Evolutionary conservation across 1,139 yeast genomes (phyloP).

Genomic region (Taiozyma sp.): DNA sequence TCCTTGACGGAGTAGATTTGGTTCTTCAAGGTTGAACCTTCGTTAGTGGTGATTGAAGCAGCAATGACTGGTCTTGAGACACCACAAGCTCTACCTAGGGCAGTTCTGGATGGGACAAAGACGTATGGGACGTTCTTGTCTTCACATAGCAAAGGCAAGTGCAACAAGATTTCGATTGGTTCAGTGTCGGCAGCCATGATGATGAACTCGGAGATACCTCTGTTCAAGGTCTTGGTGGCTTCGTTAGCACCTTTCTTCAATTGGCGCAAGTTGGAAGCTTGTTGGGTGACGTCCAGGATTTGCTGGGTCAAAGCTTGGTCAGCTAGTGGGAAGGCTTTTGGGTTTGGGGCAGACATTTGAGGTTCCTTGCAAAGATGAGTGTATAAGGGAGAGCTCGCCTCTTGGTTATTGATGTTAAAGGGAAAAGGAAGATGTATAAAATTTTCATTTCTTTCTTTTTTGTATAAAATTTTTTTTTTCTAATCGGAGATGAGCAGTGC

Average conservation of each 20-base stretch:
- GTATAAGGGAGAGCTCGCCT: constrained; percentile 24
- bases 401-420: constrained; percentile 2
- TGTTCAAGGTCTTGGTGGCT: constrained; percentile 98
- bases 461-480: not conserved
- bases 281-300: constrained; percentile 96
- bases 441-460: not conserved
- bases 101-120: constrained; percentile 97
- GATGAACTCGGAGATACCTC: constrained; percentile 99
- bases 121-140: constrained; percentile 99
- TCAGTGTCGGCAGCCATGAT: constrained; percentile 99
- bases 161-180: constrained; percentile 97
- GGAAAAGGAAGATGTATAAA: not conserved
- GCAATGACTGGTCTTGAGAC: constrained; percentile 99
- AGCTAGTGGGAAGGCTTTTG: constrained; percentile 98
- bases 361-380: constrained; percentile 60
- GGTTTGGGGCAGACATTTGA: constrained; percentile 75
- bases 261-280: constrained; percentile 97
- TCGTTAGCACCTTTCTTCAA: constrained; percentile 99
- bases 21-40: constrained; percentile 95
- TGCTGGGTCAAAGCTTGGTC: constrained; percentile 94
- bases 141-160: constrained; percentile 96
- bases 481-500: not conserved
- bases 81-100: constrained; percentile 99
- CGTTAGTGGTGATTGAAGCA: constrained; percentile 97
- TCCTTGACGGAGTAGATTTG: constrained; percentile 98